Evolutionary conservation across 1,284 basidiomycete genomes (phyloP), one percentile per base, ranked within the genome.

Genomic region (Ganoderma resinaceum): DNA sequence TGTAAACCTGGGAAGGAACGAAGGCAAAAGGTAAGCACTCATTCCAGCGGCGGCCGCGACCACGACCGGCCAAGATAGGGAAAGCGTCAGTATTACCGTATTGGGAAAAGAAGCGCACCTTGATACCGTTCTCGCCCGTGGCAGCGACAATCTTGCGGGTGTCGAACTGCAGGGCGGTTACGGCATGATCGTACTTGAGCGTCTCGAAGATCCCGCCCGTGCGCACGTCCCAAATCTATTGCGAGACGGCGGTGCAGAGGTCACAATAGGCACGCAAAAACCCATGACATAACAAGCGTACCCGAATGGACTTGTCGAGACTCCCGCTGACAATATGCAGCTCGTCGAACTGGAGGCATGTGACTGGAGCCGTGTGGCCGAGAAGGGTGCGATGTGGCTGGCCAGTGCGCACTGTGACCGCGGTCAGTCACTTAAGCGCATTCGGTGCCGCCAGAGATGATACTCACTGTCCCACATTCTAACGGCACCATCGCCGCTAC

Each of bases 391-490:
- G 86, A 80, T 99, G 97, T 16, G 96, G 93, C 80, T 99, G 97
- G 5, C 98, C 98, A 52, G 97, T 99, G 52, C 98, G 92, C 97
- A 99, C 95, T 96, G 65, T n/a, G 37, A 29, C 43, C 63, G 63
- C 37, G 60, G 59, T 65, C 29, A 18, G 63, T 62, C 46, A 61
- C 43, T 31, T 60, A 46, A 38, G 63, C 53, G 14, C 37, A 60
- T 14, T 38, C 58, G 55, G 20, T 33, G 62, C 46, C 20, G 26
- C 62, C 16, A 49, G 77, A 26, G 18, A 59, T 37, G 67, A 37
- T 33, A 86, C 94, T 86, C 78, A 96, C 95, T 98, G 78, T 99
- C 98, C 98, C 98, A 99, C 95, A 99, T 98, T 69, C 98, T 85
- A 37, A 99, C 96, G 0, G 94, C 97, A 46, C 97, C 97, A 80